These are phyloP conservation scores for Dipodascus albidus DNA, from an alignment of 805 yeast species.

Conservation along the genomic window DNA sequence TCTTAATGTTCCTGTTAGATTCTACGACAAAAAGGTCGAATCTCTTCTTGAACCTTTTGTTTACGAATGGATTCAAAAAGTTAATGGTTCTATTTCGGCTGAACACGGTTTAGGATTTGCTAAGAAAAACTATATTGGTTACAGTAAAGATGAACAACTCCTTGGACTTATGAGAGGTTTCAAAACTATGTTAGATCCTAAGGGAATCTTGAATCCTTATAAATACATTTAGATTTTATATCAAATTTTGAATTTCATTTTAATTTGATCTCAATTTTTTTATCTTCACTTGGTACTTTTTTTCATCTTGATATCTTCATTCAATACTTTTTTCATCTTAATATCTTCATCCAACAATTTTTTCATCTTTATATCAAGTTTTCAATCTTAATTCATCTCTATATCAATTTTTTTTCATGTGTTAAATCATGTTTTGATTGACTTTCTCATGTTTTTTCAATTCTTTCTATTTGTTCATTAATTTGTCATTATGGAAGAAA, in stretches of 20 bases:
- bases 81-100: conserved; percentile 82
- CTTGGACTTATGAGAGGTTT: conserved; percentile 65
- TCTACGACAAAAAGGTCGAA: conserved; percentile 72
- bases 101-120: conserved; percentile 98
- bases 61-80: conserved; percentile 65
- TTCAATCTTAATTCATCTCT: neutral
- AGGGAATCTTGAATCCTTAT: conserved; percentile 87
- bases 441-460: too few relatives aligned
- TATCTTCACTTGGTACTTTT: neutral
- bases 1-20: conserved; percentile 81
- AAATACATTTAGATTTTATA: conserved; percentile 47
- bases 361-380: neutral
- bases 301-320: neutral
- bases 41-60: conserved; percentile 83
- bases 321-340: neutral
- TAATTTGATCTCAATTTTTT: too few relatives aligned
- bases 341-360: neutral
- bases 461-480: too few relatives aligned
- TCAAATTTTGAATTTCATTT: neutral
- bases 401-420: too few relatives aligned
- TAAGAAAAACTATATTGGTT: conserved; percentile 80
- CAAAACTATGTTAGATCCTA: conserved; percentile 81
- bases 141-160: conserved; percentile 66
- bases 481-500: too few relatives aligned
- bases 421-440: too few relatives aligned